Evolutionary conservation across 75 land plant species (phyloP), one percentile per base, ranked within the genome.

Genomic region (Cryptomeria japonica): DNA sequence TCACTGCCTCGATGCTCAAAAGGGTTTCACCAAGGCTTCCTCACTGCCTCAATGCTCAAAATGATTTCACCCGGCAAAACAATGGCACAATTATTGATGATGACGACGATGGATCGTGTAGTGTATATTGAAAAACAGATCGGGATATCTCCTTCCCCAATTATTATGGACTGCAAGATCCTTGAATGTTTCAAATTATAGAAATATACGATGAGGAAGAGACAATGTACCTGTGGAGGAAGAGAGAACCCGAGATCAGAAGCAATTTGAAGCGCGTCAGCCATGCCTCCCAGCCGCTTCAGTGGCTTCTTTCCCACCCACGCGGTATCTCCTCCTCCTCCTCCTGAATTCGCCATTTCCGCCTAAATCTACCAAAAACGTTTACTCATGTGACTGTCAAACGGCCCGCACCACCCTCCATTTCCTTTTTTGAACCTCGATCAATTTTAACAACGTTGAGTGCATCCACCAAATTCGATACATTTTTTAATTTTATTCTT

Each of bases 281-380:
- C 93, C 99, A 97, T 95, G 85, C 99, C 99, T 12, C 99, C 99
- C 36, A 96, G 88, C 55, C 98, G 92, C 46, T 93, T 90, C 86
- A 91, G 87, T 0, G 99, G 96, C 83, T 94, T 95, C 94, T 95
- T 97, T 41, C 97, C 97, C n/a, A 95, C 97, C 97, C 97, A 97
- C 9, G 93, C 92, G 72, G 91, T 83, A 84, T 94, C 98, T 49
- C 89, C 93, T 16, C 87, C 90, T n/a, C 41, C 82, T 31, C 15
- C 37, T 13, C 12, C 82, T 16, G 5, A 31, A 25, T n/a, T 32
- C 85, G 80, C 80, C 42, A 39, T 39, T 1, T 11, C 32, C n/a
- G 84, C 46, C 77, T 22, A 64, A 25, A 34, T 75, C 32, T 75
- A 75, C 34, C 13, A 75, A 34, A 13, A 75, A 25, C 28, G n/a